These are phyloP conservation scores for Fraxinus paxiana DNA, from an alignment of 305 asterid genomes.

Conservation along the genomic window DNA sequence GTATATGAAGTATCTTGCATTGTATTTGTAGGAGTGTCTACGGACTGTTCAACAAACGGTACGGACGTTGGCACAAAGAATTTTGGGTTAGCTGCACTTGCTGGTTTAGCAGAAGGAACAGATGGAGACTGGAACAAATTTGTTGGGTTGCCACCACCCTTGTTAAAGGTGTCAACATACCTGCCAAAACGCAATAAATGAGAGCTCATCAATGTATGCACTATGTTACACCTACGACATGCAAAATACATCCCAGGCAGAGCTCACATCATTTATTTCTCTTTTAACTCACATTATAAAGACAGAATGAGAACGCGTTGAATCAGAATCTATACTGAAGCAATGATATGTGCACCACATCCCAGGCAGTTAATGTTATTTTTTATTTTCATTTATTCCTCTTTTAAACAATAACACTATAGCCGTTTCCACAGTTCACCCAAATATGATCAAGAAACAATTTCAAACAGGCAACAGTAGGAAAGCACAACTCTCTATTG, in stretches of 20 bases:
- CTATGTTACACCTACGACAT: not conserved
- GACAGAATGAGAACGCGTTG: not conserved
- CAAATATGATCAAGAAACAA: not conserved
- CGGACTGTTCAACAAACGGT: constrained; percentile 41
- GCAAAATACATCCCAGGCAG: not conserved
- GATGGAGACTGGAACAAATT: constrained; percentile 66
- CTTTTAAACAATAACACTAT: not conserved
- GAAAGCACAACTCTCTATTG: constrained; percentile 2
- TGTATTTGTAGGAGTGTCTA: constrained; percentile 23
- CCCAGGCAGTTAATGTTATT: not conserved
- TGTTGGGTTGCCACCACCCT: constrained; percentile 67
- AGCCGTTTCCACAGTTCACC: not conserved
- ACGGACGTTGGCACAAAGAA: constrained; percentile 74
- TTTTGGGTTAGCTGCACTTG: constrained; percentile 43
- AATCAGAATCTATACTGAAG: not conserved
- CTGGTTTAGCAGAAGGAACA: constrained; percentile 52
- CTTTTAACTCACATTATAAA: not conserved
- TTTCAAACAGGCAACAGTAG: constrained; percentile 11
- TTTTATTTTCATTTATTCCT: not conserved
- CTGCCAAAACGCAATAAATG: constrained; percentile 37
- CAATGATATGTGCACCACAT: not conserved
- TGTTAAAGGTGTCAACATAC: constrained; percentile 89
- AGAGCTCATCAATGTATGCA: not conserved
- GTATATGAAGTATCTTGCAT: constrained; percentile 29
- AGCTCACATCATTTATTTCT: not conserved